These are phyloP conservation scores for Dactylellina cionopaga DNA, from an alignment of 2,329 filamentous ascomycete genomes.

Conservation along the genomic window DNA sequence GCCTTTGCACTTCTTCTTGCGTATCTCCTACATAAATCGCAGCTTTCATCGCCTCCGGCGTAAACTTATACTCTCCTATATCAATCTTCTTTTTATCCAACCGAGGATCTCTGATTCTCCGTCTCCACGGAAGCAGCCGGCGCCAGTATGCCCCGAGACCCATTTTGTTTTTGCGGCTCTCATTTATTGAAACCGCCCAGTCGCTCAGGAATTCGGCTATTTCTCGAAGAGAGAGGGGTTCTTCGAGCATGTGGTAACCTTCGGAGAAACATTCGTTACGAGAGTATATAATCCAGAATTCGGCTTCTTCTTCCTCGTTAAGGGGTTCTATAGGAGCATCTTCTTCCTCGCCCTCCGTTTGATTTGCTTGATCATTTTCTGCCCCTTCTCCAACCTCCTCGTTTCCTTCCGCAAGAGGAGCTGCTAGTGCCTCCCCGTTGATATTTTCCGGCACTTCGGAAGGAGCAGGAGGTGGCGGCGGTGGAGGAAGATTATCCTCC, in stretches of 20 bases:
- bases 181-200: slow-evolving; percentile 38
- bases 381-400: background rate
- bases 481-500: slow-evolving; percentile 71
- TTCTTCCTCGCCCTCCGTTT: slow-evolving; percentile 17
- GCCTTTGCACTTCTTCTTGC: slow-evolving; percentile 31
- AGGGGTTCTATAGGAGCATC: slow-evolving; percentile 11
- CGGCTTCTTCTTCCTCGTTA: slow-evolving; percentile 26
- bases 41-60: slow-evolving; percentile 14
- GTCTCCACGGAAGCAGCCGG: slow-evolving; percentile 39
- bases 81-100: slow-evolving; percentile 38
- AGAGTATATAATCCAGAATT: slow-evolving; percentile 42
- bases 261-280: slow-evolving; percentile 50
- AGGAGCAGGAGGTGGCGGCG: slow-evolving; percentile 81
- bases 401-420: slow-evolving; percentile 55
- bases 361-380: slow-evolving; percentile 3
- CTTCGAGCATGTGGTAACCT: slow-evolving; percentile 46
- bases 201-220: slow-evolving; percentile 44
- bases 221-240: slow-evolving; percentile 14
- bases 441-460: slow-evolving; percentile 67
- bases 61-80: slow-evolving; percentile 30
- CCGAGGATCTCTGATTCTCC: slow-evolving; percentile 42
- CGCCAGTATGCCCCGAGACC: slow-evolving; percentile 43
- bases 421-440: slow-evolving; percentile 60
- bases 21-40: slow-evolving; percentile 4
- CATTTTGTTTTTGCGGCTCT: slow-evolving; percentile 48